Evolutionary conservation across 352 stramenopile species (phyloP).

Genomic region (Phytophthora cryptogea): DNA sequence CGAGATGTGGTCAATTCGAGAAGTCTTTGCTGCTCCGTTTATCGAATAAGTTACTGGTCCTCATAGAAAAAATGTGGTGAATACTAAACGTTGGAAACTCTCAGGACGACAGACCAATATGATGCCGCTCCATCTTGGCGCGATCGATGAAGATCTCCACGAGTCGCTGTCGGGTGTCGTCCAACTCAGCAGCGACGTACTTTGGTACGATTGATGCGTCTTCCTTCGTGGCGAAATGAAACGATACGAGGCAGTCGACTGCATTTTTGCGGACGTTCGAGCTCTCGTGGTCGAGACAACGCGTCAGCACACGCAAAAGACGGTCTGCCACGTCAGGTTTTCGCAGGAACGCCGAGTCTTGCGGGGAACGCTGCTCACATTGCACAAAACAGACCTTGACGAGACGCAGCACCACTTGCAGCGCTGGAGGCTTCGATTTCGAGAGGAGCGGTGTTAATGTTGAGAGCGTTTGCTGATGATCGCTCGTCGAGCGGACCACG

Average conservation of each 20-base stretch:
- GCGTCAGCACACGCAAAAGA: slow-evolving; percentile 41
- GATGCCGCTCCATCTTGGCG: slow-evolving; percentile 47
- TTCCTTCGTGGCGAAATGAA: slow-evolving; percentile 59
- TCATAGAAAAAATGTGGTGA: neutral
- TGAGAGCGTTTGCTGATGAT: slow-evolving; percentile 44
- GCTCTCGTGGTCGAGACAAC: slow-evolving; percentile 50
- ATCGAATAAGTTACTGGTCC: slow-evolving; percentile 29
- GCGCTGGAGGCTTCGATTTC: slow-evolving; percentile 38
- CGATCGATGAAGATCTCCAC: slow-evolving; percentile 83
- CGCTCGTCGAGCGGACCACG: slow-evolving; percentile 36
- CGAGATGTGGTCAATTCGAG: slow-evolving; percentile 1
- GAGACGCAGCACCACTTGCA: slow-evolving; percentile 58
- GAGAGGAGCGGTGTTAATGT: slow-evolving; percentile 46
- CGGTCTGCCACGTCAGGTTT: slow-evolving; percentile 35
- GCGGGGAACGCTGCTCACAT: slow-evolving; percentile 25
- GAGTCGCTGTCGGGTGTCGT: slow-evolving; percentile 56
- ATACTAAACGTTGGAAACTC: neutral
- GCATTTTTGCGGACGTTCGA: slow-evolving; percentile 70
- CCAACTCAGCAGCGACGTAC: slow-evolving; percentile 53
- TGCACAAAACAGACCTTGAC: slow-evolving; percentile 49
- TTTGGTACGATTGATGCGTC: slow-evolving; percentile 46
- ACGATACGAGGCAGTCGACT: slow-evolving; percentile 70
- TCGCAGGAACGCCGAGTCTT: slow-evolving; percentile 36
- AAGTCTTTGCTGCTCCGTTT: neutral
- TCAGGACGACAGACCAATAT: slow-evolving; percentile 21